These are phyloP conservation scores for Penicillium manginii DNA, from an alignment of 495 filamentous ascomycete species.

Conservation along the genomic window DNA sequence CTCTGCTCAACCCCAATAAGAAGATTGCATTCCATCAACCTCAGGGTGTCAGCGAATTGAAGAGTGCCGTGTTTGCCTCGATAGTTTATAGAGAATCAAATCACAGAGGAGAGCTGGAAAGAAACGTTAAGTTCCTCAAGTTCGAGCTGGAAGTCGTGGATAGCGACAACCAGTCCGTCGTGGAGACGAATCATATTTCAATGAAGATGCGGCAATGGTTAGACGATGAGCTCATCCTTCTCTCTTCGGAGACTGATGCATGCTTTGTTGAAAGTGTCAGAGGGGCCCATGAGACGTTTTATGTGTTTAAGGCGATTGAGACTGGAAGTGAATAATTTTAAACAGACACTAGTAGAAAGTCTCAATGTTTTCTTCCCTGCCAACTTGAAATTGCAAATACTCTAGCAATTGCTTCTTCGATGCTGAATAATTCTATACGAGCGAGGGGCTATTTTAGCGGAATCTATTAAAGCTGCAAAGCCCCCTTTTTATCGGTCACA, in stretches of 20 bases:
- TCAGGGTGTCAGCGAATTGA: conserved; percentile 1
- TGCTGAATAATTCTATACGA: too few relatives aligned
- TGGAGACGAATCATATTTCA: conserved; percentile 14
- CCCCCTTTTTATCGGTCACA: background rate
- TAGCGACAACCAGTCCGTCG: background rate
- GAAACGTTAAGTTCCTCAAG: conserved; percentile 7
- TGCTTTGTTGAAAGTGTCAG: conserved; percentile 3
- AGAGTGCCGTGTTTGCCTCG: conserved; percentile 2
- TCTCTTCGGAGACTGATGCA: conserved; percentile 1
- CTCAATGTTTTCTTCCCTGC: too few relatives aligned
- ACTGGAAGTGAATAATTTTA: background rate
- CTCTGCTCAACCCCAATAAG: conserved; percentile 6
- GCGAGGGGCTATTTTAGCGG: too few relatives aligned
- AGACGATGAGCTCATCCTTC: conserved; percentile 2
- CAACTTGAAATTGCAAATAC: too few relatives aligned
- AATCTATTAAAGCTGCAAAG: background rate
- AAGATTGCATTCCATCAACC: conserved; percentile 12
- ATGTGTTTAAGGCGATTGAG: conserved; percentile 3
- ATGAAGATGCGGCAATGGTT: conserved; percentile 16
- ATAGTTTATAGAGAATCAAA: conserved; percentile 10
- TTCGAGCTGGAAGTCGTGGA: conserved; percentile 9
- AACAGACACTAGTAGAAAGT: too few relatives aligned
- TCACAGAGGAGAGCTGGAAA: conserved; percentile 8
- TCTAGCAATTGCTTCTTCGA: too few relatives aligned
- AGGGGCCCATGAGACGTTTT: conserved; percentile 12